Conservation (phyloP, 2,329 filamentous ascomycete species). For the Coccinonectria pachysandricola region DNA sequence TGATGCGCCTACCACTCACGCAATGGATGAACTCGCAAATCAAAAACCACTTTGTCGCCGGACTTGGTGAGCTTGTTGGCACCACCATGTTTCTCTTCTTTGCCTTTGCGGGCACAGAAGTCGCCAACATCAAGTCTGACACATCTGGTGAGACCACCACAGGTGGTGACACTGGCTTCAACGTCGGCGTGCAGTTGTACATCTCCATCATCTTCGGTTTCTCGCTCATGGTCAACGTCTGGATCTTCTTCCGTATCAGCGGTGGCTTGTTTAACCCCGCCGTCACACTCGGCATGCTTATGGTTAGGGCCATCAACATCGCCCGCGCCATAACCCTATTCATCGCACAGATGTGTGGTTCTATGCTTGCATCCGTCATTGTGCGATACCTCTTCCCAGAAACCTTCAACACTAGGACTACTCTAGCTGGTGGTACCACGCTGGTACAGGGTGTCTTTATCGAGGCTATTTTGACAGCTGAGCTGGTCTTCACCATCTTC, state of each 20-base stretch:
- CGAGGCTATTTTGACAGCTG: conserved; percentile 37
- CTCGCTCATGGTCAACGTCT: conserved; percentile 35
- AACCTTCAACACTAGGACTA: conserved; percentile 31
- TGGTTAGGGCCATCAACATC: conserved; percentile 37
- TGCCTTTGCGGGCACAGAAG: conserved; percentile 30
- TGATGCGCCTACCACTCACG: conserved; percentile 33
- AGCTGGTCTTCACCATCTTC: conserved; percentile 38
- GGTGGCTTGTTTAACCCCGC: conserved; percentile 28
- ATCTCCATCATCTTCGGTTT: conserved; percentile 33
- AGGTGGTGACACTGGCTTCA: conserved; percentile 31
- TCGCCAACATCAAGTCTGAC: conserved; percentile 29
- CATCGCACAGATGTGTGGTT: conserved; percentile 39
- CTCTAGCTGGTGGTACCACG: conserved; percentile 28
- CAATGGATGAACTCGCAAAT: conserved; percentile 37
- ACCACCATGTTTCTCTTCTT: conserved; percentile 35
- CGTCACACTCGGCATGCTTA: conserved; percentile 39
- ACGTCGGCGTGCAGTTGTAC: conserved; percentile 31
- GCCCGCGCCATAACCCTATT: conserved; percentile 37
- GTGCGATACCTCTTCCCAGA: conserved; percentile 34
- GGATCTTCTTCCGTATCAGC: conserved; percentile 37
- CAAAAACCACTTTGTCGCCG: conserved; percentile 33
- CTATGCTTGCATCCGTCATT: conserved; percentile 32
- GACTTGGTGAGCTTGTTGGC: conserved; percentile 29
- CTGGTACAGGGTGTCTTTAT: conserved; percentile 38
- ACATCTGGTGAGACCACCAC: conserved; percentile 27